These are phyloP conservation scores for Chaetomium sp. DNA, from an alignment of 2,329 filamentous ascomycete genomes.

Conservation along the genomic window DNA sequence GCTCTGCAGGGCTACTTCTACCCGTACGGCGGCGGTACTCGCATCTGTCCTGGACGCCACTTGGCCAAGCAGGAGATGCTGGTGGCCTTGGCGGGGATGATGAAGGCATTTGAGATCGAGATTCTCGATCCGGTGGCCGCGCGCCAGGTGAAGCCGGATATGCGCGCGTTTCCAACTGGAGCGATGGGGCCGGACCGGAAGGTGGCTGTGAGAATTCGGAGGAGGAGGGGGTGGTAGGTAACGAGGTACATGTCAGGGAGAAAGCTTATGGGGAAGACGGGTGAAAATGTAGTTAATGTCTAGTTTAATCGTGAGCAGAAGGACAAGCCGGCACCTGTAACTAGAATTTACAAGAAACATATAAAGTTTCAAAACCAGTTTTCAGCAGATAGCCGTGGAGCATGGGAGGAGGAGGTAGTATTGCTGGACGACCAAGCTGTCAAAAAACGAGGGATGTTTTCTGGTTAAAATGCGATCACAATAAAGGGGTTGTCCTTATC, in stretches of 20 bases:
- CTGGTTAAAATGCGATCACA: too few relatives aligned
- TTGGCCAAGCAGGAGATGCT: conserved; percentile 19
- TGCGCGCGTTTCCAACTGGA: conserved; percentile 10
- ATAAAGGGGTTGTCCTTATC: too few relatives aligned
- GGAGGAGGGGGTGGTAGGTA: conserved; percentile 1
- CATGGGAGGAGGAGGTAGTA: too few relatives aligned
- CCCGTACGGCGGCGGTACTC: conserved; percentile 18
- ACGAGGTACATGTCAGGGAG: too few relatives aligned
- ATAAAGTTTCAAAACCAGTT: too few relatives aligned
- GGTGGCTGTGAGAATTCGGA: conserved; percentile 10
- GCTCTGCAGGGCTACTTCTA: conserved; percentile 15
- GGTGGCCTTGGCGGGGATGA: conserved; percentile 10
- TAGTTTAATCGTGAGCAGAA: not conserved
- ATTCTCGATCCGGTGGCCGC: conserved; percentile 8
- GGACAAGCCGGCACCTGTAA: too few relatives aligned
- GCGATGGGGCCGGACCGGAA: conserved; percentile 11
- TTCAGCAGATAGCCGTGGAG: too few relatives aligned
- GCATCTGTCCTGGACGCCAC: conserved; percentile 19
- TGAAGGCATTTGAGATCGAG: conserved; percentile 18
- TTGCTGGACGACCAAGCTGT: too few relatives aligned
- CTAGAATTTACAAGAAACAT: too few relatives aligned
- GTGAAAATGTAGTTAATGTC: not conserved
- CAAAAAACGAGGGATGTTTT: too few relatives aligned
- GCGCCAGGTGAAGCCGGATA: conserved; percentile 4
- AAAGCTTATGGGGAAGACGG: not conserved